These are phyloP conservation scores for Crepidotus variabilis DNA, from an alignment of 768 basidiomycete genomes.

Conservation along the genomic window DNA sequence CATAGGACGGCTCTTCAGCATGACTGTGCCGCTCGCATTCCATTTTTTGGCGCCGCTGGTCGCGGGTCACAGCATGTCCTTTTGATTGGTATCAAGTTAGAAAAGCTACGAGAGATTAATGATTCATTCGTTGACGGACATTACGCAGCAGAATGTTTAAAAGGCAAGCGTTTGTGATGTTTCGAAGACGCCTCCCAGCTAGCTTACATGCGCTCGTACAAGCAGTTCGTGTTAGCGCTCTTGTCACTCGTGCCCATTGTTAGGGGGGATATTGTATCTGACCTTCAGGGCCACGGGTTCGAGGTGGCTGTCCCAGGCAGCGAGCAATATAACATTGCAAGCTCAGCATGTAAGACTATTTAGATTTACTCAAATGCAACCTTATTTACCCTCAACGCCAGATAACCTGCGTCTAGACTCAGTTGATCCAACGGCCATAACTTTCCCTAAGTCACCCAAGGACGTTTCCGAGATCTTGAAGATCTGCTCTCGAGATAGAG, in stretches of 20 bases:
- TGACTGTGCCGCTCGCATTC: no score
- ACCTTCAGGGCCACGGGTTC: constrained; percentile 16
- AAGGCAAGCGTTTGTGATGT: no score
- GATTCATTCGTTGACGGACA: no score
- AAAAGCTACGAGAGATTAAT: no score
- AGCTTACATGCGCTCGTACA: background rate
- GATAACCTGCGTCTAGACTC: constrained; percentile 24
- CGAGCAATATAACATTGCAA: constrained; percentile 15
- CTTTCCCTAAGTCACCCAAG: constrained; percentile 23
- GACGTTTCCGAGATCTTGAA: constrained; percentile 25
- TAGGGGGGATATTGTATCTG: constrained; percentile 15
- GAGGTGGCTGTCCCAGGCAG: constrained; percentile 18
- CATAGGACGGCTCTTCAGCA: no score
- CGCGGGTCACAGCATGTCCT: no score
- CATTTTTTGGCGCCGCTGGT: no score
- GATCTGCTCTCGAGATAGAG: constrained; percentile 21
- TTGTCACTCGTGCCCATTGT: background rate
- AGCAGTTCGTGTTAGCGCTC: background rate
- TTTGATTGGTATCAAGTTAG: no score
- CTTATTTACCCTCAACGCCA: background rate
- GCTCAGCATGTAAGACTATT: constrained; percentile 20
- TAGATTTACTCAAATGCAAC: background rate
- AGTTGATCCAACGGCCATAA: constrained; percentile 26
- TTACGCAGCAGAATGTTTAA: no score
- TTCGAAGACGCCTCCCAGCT: no score